A percentile compares a stretch with the other conserved stretches of the same genome.
These are phyloP conservation scores for Camellia lanceoleosa DNA, from an alignment of 148 eudicot species.

Conservation along the genomic window DNA sequence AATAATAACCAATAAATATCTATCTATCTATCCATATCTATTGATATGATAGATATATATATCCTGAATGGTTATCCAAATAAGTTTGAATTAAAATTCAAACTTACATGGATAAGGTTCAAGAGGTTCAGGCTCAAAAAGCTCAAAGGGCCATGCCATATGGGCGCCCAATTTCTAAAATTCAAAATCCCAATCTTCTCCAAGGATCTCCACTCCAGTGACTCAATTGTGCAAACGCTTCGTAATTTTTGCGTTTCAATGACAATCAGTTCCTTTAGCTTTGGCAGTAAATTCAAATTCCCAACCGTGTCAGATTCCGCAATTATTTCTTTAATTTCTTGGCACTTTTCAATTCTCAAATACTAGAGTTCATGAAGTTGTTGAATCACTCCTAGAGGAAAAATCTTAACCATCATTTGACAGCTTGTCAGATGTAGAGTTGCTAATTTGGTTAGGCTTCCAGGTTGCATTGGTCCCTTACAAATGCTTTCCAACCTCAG, in stretches of 20 bases:
- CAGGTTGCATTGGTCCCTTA: constrained; percentile 3
- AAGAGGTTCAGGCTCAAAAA: too few species aligned
- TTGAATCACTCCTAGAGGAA: not conserved
- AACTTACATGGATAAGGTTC: too few species aligned
- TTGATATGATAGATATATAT: too few species aligned
- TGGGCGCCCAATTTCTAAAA: too few species aligned
- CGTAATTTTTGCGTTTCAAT: constrained; percentile 5
- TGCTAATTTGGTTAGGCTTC: constrained; percentile 4
- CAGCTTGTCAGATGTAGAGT: constrained; percentile 10
- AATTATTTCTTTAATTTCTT: not conserved
- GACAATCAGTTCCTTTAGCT: not conserved
- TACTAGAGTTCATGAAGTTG: not conserved
- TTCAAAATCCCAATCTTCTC: not conserved
- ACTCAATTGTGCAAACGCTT: not conserved
- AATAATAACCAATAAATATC: too few species aligned
- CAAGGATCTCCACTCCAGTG: constrained; percentile 15
- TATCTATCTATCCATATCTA: too few species aligned
- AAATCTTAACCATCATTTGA: not conserved
- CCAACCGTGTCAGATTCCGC: not conserved
- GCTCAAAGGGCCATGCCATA: too few species aligned
- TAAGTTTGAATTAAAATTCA: too few species aligned
- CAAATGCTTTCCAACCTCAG: constrained; percentile 12
- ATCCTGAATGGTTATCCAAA: too few species aligned
- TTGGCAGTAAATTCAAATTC: not conserved
- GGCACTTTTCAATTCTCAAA: constrained; percentile 6